These are phyloP conservation scores for Panellus pusillus DNA, from an alignment of 768 basidiomycete species.

Conservation along the genomic window DNA sequence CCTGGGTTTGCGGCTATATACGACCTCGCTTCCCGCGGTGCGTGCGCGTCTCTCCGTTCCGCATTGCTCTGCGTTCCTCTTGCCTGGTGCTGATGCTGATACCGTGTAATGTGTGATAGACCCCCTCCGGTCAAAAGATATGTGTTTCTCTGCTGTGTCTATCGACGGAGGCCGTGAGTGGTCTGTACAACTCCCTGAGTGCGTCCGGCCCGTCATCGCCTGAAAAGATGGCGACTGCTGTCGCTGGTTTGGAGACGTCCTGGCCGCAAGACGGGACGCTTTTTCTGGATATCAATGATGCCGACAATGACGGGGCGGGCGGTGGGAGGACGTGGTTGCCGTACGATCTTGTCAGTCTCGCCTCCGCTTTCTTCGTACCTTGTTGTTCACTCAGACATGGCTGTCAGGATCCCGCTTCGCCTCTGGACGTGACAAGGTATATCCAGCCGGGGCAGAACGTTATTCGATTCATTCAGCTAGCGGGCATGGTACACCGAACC, in stretches of 20 bases:
- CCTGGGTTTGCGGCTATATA: slow-evolving; percentile 34
- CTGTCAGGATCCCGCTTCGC: slow-evolving; percentile 27
- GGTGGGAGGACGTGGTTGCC: slow-evolving; percentile 45
- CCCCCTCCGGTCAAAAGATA: slow-evolving; percentile 15
- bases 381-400: background rate
- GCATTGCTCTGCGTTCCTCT: background rate
- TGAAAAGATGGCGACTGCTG: slow-evolving; percentile 26
- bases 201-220: slow-evolving; percentile 20
- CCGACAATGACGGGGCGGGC: slow-evolving; percentile 38
- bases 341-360: slow-evolving; percentile 38
- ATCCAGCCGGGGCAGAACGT: slow-evolving; percentile 46
- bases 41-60: slow-evolving; percentile 1
- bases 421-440: slow-evolving; percentile 42
- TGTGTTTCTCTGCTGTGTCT: slow-evolving; percentile 38
- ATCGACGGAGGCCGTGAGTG: slow-evolving; percentile 24
- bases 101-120: background rate
- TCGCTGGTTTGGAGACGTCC: slow-evolving; percentile 26
- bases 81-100: background rate
- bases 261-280: slow-evolving; percentile 51
- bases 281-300: slow-evolving; percentile 44
- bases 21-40: slow-evolving; percentile 26
- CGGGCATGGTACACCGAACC: slow-evolving; percentile 37
- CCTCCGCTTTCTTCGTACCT: background rate
- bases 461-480: slow-evolving; percentile 52
- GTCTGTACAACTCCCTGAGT: slow-evolving; percentile 19